These are phyloP conservation scores for Barbatosphaeria neglecta DNA, from an alignment of 495 filamentous ascomycete species.

Conservation along the genomic window DNA sequence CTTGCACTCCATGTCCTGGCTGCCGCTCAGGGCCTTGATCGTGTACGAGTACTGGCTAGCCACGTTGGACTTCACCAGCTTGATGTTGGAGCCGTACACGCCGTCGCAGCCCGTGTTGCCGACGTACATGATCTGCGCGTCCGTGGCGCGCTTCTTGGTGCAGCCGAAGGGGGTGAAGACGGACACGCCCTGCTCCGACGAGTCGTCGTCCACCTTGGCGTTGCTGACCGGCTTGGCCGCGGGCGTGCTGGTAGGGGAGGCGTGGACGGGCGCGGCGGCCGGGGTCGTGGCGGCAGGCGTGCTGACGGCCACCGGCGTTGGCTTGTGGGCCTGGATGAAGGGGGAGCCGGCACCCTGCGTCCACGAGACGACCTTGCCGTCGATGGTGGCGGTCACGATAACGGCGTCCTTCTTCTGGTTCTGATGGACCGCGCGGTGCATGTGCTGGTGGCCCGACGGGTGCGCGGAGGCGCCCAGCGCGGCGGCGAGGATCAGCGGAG, in stretches of 20 bases:
- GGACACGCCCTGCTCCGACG: neutral
- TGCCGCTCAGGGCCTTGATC: constrained; percentile 12
- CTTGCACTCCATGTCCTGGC: constrained; percentile 18
- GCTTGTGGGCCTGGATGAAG: neutral
- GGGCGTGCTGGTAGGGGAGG: neutral
- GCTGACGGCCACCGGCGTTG: neutral
- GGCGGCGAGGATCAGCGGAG: neutral
- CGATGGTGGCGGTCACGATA: neutral
- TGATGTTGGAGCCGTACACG: constrained; percentile 26
- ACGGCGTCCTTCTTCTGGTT: neutral
- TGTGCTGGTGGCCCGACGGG: neutral
- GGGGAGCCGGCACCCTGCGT: neutral
- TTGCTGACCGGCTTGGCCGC: neutral
- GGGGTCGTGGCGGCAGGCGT: neutral
- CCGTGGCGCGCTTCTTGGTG: constrained; percentile 21
- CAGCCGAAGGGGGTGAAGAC: constrained; percentile 11
- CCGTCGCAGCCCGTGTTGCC: constrained; percentile 19
- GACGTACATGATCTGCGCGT: constrained; percentile 20
- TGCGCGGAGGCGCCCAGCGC: neutral
- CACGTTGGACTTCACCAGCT: constrained; percentile 21
- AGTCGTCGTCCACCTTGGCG: neutral
- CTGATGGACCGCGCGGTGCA: neutral
- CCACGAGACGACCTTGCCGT: neutral
- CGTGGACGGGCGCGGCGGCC: constrained; percentile 1
- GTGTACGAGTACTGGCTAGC: constrained; percentile 23